These are phyloP conservation scores for Gossypium armourianum DNA, from an alignment of 441 rosid species.

Conservation along the genomic window DNA sequence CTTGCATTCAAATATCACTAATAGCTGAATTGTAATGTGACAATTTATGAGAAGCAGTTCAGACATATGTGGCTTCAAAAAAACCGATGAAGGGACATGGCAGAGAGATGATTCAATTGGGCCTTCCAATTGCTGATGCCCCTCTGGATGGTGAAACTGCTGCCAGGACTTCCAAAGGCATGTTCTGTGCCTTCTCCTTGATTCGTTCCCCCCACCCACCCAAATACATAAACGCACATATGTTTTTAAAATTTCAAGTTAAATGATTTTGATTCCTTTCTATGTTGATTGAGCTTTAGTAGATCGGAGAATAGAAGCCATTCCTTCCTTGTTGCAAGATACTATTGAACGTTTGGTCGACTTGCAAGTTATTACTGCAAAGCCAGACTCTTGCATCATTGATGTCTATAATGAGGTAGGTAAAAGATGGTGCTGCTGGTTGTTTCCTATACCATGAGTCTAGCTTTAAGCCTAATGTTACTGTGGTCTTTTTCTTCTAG, in stretches of 20 bases:
- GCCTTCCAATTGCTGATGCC: constrained; percentile 62
- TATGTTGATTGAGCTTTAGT: constrained; percentile 17
- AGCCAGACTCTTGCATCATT: constrained; percentile 77
- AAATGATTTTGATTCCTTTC: neutral
- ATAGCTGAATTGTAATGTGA: constrained; percentile 13
- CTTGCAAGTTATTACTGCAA: constrained; percentile 44
- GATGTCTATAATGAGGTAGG: constrained; percentile 76
- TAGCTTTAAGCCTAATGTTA: neutral
- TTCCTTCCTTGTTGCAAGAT: constrained; percentile 68
- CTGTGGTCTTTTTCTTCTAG: constrained; percentile 22
- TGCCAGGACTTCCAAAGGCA: constrained; percentile 47
- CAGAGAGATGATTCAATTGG: constrained; percentile 83
- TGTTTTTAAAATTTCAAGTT: neutral
- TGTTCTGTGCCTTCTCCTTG: constrained; percentile 13
- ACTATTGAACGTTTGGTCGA: constrained; percentile 47
- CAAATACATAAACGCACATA: neutral
- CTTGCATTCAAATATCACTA: neutral
- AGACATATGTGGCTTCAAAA: constrained; percentile 51
- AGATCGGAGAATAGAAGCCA: constrained; percentile 56
- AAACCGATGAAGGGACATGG: constrained; percentile 87
- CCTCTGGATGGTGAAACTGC: constrained; percentile 55
- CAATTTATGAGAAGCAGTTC: constrained; percentile 45
- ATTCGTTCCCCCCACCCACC: neutral
- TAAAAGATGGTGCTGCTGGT: constrained; percentile 1
- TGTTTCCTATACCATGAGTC: neutral